Conservation (phyloP, 305 asterid species). For the Solanum chacoense region DNA sequence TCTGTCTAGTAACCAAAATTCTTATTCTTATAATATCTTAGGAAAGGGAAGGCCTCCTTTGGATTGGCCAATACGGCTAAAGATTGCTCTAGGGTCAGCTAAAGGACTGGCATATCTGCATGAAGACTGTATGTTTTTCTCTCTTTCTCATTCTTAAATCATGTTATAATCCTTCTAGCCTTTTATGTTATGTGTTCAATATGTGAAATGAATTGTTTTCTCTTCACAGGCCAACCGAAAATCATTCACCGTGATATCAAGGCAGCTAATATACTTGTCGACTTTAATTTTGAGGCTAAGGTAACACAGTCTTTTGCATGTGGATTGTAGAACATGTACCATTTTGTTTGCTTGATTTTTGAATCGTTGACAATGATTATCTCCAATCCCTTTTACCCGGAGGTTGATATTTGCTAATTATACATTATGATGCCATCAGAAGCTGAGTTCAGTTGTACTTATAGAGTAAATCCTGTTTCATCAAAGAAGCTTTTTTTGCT, state of each 20-base stretch:
- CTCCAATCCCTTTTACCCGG: not conserved
- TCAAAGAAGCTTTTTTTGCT: not conserved
- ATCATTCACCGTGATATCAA: slow-evolving; percentile 77
- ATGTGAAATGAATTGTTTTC: not conserved
- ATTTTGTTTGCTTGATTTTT: not conserved
- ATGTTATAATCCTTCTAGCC: not conserved
- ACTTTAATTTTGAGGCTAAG: slow-evolving; percentile 72
- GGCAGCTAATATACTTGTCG: slow-evolving; percentile 62
- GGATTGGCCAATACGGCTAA: slow-evolving; percentile 51
- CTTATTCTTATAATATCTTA: not conserved
- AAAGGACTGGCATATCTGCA: slow-evolving; percentile 69
- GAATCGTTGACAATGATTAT: not conserved
- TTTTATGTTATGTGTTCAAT: not conserved
- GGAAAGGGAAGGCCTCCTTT: slow-evolving; percentile 58
- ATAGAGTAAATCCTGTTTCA: not conserved
- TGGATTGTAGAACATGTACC: not conserved
- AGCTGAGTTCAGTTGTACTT: not conserved
- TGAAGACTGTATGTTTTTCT: slow-evolving; percentile 51
- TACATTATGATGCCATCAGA: not conserved
- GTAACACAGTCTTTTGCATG: slow-evolving; percentile 13
- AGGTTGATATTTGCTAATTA: not conserved
- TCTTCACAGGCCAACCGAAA: slow-evolving; percentile 60
- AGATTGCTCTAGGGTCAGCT: slow-evolving; percentile 60
- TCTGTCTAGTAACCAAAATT: not conserved
- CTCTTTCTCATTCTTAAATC: not conserved